A percentile compares a stretch with the other conserved stretches of the same genome.
Evolutionary conservation across 2,329 filamentous ascomycete species (phyloP).

Genomic region (Colletotrichum theobromicola): DNA sequence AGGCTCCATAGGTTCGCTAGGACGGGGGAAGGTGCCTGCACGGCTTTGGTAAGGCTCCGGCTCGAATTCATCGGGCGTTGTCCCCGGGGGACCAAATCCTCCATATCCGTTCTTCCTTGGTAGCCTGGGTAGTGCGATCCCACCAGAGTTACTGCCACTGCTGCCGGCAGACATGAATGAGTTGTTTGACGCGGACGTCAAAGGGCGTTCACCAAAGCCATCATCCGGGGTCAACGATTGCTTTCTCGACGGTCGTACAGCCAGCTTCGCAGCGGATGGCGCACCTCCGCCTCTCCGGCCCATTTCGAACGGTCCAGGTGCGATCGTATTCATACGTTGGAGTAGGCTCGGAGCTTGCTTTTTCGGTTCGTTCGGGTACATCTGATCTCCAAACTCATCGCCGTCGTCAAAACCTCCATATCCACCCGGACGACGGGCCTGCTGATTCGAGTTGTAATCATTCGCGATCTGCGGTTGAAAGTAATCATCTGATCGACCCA

Average conservation of each 20-base stretch:
- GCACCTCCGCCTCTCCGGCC: constrained; percentile 36
- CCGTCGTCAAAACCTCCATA: constrained; percentile 54
- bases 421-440: constrained; percentile 46
- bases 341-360: constrained; percentile 49
- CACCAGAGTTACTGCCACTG: constrained; percentile 17
- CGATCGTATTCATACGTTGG: constrained; percentile 69
- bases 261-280: constrained; percentile 31
- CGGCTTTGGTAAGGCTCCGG: constrained; percentile 46
- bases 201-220: constrained; percentile 28
- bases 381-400: constrained; percentile 42
- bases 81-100: constrained; percentile 57
- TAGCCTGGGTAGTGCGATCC: constrained; percentile 39
- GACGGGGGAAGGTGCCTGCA: constrained; percentile 59
- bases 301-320: constrained; percentile 69
- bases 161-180: constrained; percentile 19
- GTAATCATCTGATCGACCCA: constrained; percentile 48
- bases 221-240: constrained; percentile 24
- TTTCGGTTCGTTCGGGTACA: constrained; percentile 53
- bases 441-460: constrained; percentile 43
- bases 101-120: constrained; percentile 61
- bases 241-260: constrained; percentile 34
- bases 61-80: constrained; percentile 40
- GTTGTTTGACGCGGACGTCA: constrained; percentile 36
- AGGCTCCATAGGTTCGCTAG: constrained; percentile 38
- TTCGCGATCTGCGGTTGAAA: constrained; percentile 51